Conservation (phyloP, 768 basidiomycete genomes). For the Termitomyces sp. region DNA sequence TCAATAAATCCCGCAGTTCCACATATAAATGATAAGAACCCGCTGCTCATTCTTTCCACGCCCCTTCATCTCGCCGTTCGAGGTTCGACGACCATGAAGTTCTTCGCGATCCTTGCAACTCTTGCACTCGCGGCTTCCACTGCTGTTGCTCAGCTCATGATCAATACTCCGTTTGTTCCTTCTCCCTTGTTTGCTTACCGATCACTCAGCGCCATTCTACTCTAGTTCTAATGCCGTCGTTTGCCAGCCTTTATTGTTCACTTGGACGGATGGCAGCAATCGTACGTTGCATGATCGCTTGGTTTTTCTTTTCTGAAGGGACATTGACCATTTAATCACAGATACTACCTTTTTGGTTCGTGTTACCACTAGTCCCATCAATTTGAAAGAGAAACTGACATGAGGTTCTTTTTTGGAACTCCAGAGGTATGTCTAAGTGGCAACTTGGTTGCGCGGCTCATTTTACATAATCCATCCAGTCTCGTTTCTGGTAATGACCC, state of each 20-base stretch:
- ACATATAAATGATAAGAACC: constrained; percentile 16
- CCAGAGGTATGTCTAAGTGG: constrained; percentile 30
- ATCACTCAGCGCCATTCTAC: constrained; percentile 2
- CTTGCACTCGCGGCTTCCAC: constrained; percentile 33
- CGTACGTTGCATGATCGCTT: constrained; percentile 29
- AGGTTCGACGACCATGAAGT: constrained; percentile 38
- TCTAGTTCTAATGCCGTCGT: constrained; percentile 40
- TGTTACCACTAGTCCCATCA: constrained; percentile 6
- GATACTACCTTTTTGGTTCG: constrained; percentile 64
- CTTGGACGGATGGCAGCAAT: constrained; percentile 47
- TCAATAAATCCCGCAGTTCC: constrained; percentile 1
- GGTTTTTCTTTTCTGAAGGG: neutral
- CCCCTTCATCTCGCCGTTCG: constrained; percentile 17
- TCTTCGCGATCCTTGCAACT: constrained; percentile 32
- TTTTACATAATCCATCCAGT: constrained; percentile 26
- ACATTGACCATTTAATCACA: constrained; percentile 20
- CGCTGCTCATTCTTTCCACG: constrained; percentile 20
- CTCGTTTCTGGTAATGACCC: constrained; percentile 48
- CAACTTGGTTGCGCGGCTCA: neutral
- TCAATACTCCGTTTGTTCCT: constrained; percentile 69
- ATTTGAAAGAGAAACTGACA: neutral
- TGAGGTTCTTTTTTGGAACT: neutral
- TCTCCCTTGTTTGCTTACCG: neutral
- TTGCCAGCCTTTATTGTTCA: constrained; percentile 52
- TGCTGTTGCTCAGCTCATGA: constrained; percentile 36